These are phyloP conservation scores for Leccinum disarticulatum DNA, from an alignment of 768 basidiomycete genomes.

Conservation along the genomic window DNA sequence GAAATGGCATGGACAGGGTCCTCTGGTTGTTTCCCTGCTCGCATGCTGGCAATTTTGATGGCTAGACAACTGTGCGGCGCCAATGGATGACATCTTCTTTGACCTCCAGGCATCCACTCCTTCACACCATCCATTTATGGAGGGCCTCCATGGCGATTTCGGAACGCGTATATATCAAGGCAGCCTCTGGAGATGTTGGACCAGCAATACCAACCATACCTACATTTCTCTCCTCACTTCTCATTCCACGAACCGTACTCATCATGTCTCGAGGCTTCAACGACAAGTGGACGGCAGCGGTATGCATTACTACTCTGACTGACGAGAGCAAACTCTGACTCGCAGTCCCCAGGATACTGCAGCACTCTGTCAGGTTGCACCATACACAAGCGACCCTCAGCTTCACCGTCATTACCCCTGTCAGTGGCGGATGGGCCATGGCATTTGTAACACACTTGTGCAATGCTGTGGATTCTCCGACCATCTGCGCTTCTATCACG, in stretches of 20 bases:
- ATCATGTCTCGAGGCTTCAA: conserved; percentile 18
- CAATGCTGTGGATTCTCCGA: conserved; percentile 14
- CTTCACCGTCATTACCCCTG: conserved; percentile 13
- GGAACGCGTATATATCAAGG: conserved; percentile 20
- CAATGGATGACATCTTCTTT: conserved; percentile 12
- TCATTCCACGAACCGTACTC: background rate
- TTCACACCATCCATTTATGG: conserved; percentile 20
- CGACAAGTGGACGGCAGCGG: background rate
- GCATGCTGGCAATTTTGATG: conserved; percentile 12
- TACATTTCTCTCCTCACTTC: background rate
- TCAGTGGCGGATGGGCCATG: conserved; percentile 9
- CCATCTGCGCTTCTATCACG: conserved; percentile 23
- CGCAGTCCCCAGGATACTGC: conserved; percentile 7
- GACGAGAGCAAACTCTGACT: conserved; percentile 4
- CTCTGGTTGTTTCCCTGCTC: background rate
- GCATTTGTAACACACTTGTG: conserved; percentile 6
- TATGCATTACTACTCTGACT: background rate
- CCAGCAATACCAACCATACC: conserved; percentile 8
- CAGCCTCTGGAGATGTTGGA: conserved; percentile 1
- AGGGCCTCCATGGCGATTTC: conserved; percentile 19
- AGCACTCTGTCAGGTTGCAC: background rate
- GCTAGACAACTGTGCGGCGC: conserved; percentile 16
- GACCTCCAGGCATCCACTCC: conserved; percentile 14
- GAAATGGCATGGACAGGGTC: conserved; percentile 14
- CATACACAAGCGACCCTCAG: background rate